Evolutionary conservation across 352 stramenopile genomes (phyloP), one percentile per base, ranked within the genome.

Genomic region (Phytophthora vignae): DNA sequence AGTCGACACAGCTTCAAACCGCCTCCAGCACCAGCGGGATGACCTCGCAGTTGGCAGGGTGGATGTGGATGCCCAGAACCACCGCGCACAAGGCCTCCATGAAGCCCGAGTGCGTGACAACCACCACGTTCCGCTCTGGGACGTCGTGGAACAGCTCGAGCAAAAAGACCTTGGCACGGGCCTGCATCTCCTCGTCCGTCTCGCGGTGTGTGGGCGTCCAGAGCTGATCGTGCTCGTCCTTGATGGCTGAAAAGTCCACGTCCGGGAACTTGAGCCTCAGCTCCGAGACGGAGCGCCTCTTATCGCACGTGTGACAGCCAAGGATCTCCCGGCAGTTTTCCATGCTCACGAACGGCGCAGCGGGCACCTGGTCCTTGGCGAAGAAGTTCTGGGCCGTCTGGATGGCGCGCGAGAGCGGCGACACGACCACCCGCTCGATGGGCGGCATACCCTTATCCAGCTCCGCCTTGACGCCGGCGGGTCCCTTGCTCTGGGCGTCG

Each of bases 71-170:
- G 7, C 73, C 40, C 40, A 84, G 50, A 19, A 90, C 76, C 11
- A 90, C 72, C 29, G 82, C 78, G 67, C 80, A 86, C 10, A 88
- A 65, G 12, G 79, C 74, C 33, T 80, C 74, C 61, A 94, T 92
- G 64, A 93, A 94, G n/a, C 79, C 85, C 10, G 84, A 90, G 69
- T 94, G 87, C 3, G 81, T 81, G 55, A 90, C 82, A 1, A 94
- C 78, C 0, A 76, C 81, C 15, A 92, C 83, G 49, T 88, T 76
- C 12, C 60, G 72, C 69, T 94, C 82, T 3, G 73, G 77, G 19
- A 90, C 76, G 3, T 82, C 73, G n/a, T 57, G 56, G 36, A 91
- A 90, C 14, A 93, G 75, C 44, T 90, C 71, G 2, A 70, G 33
- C 21, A 93, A 59, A 60, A 94, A 93, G 1, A 14, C 33, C 7